These are phyloP conservation scores for Aphanocladium album DNA, from an alignment of 2,329 filamentous ascomycete species.

Conservation along the genomic window DNA sequence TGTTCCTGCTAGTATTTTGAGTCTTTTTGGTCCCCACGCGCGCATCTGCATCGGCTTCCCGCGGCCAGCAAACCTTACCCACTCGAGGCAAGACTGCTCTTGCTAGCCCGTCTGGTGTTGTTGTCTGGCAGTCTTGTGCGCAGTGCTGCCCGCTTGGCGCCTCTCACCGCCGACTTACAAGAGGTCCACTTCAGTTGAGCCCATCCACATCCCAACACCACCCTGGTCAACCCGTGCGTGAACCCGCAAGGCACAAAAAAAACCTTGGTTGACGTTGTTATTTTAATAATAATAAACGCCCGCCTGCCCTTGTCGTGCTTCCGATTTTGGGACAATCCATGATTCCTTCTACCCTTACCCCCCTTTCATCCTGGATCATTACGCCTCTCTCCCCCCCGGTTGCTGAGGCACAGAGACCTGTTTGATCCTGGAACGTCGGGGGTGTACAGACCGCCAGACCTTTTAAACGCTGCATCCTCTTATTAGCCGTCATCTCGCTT, in stretches of 20 bases:
- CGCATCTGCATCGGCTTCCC: slow-evolving; percentile 8
- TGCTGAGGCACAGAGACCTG: slow-evolving; percentile 4
- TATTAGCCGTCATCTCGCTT: slow-evolving; percentile 9
- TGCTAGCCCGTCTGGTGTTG: background rate
- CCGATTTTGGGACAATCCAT: background rate
- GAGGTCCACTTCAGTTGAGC: slow-evolving; percentile 9
- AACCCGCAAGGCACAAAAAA: slow-evolving; percentile 8
- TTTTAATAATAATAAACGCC: slow-evolving; percentile 8
- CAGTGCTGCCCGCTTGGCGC: background rate
- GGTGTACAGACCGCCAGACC: slow-evolving; percentile 8
- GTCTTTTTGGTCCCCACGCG: background rate
- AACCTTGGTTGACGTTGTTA: background rate
- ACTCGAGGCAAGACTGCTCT: background rate
- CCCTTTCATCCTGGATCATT: background rate
- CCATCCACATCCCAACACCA: slow-evolving; percentile 9
- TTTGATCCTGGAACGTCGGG: slow-evolving; percentile 10
- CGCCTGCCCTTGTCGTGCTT: background rate
- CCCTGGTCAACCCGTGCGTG: slow-evolving; percentile 3
- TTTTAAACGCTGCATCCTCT: background rate
- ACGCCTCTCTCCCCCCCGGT: background rate
- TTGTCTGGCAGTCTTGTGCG: background rate
- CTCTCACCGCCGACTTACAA: slow-evolving; percentile 11
- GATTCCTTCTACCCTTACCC: background rate
- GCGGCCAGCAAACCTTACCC: slow-evolving; percentile 12
- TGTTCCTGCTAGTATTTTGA: background rate